These are phyloP conservation scores for Omphalotus olearius DNA, from an alignment of 1,284 basidiomycete species.

Conservation along the genomic window DNA sequence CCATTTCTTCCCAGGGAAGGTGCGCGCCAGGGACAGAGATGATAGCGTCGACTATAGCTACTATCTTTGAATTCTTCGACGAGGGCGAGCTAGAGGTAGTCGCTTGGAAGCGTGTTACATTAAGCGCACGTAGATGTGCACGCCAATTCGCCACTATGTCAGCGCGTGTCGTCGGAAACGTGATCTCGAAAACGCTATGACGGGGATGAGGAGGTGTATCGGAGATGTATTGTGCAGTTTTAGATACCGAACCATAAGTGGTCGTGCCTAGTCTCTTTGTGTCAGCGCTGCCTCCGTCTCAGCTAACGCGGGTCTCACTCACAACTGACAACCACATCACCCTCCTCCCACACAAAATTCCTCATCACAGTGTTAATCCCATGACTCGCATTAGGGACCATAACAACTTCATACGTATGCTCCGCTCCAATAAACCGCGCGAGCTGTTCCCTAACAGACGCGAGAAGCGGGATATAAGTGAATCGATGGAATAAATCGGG, in stretches of 20 bases:
- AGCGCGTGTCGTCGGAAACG: constrained; percentile 62
- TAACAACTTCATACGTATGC: constrained; percentile 53
- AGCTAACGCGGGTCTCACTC: constrained; percentile 25
- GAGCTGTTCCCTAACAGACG: constrained; percentile 42
- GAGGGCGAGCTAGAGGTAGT: neutral
- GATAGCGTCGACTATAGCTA: constrained; percentile 78
- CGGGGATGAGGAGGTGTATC: constrained; percentile 55
- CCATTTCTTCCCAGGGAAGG: constrained; percentile 80
- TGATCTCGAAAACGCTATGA: constrained; percentile 45
- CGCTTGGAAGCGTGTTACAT: neutral
- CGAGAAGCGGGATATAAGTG: constrained; percentile 34
- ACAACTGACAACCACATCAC: constrained; percentile 43
- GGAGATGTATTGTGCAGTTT: constrained; percentile 54
- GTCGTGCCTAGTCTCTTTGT: constrained; percentile 48
- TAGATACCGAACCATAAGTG: constrained; percentile 61
- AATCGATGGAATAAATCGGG: constrained; percentile 63
- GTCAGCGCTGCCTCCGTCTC: neutral
- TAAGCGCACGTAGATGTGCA: constrained; percentile 27
- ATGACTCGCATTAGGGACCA: constrained; percentile 64
- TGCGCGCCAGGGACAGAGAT: constrained; percentile 65
- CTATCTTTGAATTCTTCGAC: constrained; percentile 37
- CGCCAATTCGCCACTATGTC: constrained; percentile 57
- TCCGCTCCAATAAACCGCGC: constrained; percentile 45
- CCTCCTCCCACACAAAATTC: constrained; percentile 50
- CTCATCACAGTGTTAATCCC: constrained; percentile 64